Percentiles rank a stretch among this genome's conserved stretches.
Conservation (phyloP, 768 basidiomycete species). For the Collybia mongolica region DNA sequence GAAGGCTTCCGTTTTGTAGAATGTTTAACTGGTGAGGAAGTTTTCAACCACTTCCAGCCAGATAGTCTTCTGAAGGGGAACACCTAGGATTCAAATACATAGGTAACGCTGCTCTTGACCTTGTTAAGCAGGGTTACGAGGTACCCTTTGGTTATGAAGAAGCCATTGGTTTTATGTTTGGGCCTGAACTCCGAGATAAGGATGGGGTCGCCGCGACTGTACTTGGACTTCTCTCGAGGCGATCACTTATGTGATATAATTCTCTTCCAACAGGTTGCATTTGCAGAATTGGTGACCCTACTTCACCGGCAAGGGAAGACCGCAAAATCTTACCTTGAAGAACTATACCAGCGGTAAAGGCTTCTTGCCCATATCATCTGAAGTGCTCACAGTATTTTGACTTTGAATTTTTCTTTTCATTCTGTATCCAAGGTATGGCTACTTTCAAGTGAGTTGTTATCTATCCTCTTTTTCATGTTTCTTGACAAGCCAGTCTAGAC, state of each 20-base stretch:
- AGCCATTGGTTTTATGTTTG: slow-evolving; percentile 91
- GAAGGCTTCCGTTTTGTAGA: slow-evolving; percentile 87
- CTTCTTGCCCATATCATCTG: not conserved
- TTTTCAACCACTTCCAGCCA: not conserved
- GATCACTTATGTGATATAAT: not conserved
- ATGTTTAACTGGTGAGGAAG: slow-evolving; percentile 69
- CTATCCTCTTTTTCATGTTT: not conserved
- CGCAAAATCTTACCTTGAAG: slow-evolving; percentile 55
- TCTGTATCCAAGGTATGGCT: slow-evolving; percentile 58
- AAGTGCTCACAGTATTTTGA: not conserved
- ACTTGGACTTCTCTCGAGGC: slow-evolving; percentile 8
- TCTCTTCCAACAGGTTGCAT: slow-evolving; percentile 47
- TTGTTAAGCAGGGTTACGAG: slow-evolving; percentile 65
- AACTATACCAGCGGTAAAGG: slow-evolving; percentile 56
- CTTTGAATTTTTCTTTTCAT: too few species aligned
- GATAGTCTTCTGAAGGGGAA: not conserved
- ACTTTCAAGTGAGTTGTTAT: slow-evolving; percentile 55
- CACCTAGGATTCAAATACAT: slow-evolving; percentile 88
- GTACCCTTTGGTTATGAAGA: slow-evolving; percentile 89
- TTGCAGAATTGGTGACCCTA: slow-evolving; percentile 62
- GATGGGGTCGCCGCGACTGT: slow-evolving; percentile 86
- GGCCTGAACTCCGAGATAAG: slow-evolving; percentile 77
- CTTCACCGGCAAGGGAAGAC: slow-evolving; percentile 53
- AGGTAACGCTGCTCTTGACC: slow-evolving; percentile 73
- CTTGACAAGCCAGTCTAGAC: slow-evolving; percentile 41